Percentiles rank a stretch among this genome's conserved stretches.
These are phyloP conservation scores for Hibiscus mutabilis DNA, from an alignment of 345 rosid genomes.

Conservation along the genomic window DNA sequence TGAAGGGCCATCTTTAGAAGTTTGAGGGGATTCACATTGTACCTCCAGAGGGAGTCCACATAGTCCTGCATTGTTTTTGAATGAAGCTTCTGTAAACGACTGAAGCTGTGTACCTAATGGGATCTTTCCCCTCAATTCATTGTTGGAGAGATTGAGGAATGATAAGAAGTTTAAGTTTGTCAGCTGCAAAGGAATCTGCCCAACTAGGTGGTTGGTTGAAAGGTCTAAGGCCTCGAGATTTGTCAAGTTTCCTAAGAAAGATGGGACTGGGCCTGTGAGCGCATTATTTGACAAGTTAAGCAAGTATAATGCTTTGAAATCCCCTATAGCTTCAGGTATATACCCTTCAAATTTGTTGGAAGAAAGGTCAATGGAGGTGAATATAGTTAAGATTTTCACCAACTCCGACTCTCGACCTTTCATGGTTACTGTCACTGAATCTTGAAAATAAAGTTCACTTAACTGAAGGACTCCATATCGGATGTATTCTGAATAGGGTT, in stretches of 20 bases:
- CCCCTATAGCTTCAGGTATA: conserved; percentile 19
- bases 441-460: no score
- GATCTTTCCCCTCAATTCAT: conserved; percentile 19
- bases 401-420: conserved; percentile 39
- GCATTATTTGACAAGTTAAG: conserved; percentile 32
- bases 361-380: conserved; percentile 38
- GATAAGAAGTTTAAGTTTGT: conserved; percentile 24
- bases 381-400: conserved; percentile 33
- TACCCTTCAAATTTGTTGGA: conserved; percentile 21
- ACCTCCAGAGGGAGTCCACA: conserved; percentile 19
- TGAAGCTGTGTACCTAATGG: conserved; percentile 19
- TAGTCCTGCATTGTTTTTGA: conserved; percentile 16
- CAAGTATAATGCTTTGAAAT: conserved; percentile 9
- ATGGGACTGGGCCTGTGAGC: conserved; percentile 15
- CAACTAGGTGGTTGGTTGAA: conserved; percentile 16
- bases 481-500: conserved; percentile 8
- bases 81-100: conserved; percentile 20
- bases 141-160: conserved; percentile 29
- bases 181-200: conserved; percentile 23
- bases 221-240: conserved; percentile 30
- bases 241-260: conserved; percentile 15
- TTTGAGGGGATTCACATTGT: neutral
- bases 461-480: no score
- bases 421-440: conserved; percentile 25
- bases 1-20: neutral